Evolutionary conservation across 345 rosid genomes (phyloP).

Genomic region (Citropsis articulata): DNA sequence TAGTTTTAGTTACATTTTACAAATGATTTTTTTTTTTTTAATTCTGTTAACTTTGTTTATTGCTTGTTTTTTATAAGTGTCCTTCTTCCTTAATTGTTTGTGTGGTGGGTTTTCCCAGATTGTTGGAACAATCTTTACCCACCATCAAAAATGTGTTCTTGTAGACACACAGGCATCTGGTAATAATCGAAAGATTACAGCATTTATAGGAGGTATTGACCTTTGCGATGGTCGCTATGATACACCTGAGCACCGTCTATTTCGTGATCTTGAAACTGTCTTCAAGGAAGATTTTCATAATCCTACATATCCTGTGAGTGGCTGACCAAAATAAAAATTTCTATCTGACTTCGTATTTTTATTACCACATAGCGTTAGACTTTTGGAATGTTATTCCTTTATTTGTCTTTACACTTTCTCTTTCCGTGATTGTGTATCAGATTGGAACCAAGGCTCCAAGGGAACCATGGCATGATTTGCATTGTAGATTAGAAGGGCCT

Average conservation of each 20-base stretch:
- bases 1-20: neutral
- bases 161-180: slow-evolving; percentile 86
- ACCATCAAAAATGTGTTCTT: slow-evolving; percentile 89
- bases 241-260: slow-evolving; percentile 82
- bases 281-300: slow-evolving; percentile 84
- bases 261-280: slow-evolving; percentile 58
- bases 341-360: neutral
- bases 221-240: slow-evolving; percentile 98
- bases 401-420: neutral
- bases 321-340: neutral
- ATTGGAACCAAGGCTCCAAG: slow-evolving; percentile 74
- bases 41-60: neutral
- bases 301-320: slow-evolving; percentile 84
- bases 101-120: slow-evolving; percentile 42
- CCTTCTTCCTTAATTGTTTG: slow-evolving; percentile 9
- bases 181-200: slow-evolving; percentile 71
- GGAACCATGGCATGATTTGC: slow-evolving; percentile 98
- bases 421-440: slow-evolving; percentile 29
- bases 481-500: slow-evolving; percentile 86
- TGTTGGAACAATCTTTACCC: slow-evolving; percentile 88
- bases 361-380: neutral
- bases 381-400: neutral
- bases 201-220: slow-evolving; percentile 93
- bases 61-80: neutral
- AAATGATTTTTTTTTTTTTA: neutral